Percentiles rank a stretch among this genome's conserved stretches.
Conservation (phyloP, 2,329 filamentous ascomycete species). For the Teratosphaeriaceae sp. region DNA sequence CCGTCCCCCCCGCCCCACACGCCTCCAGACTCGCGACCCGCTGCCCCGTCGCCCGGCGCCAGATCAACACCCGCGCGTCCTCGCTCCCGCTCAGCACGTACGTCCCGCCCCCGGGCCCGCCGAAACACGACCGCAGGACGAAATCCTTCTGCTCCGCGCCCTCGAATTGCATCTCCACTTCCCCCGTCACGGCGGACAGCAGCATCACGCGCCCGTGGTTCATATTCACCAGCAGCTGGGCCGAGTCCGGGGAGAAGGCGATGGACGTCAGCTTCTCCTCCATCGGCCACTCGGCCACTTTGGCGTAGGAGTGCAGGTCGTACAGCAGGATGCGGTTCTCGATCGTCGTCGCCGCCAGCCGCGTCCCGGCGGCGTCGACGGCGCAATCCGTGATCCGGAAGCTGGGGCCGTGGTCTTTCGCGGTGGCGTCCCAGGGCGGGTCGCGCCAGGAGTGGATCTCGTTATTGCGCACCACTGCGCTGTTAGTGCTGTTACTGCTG, state of each 20-base stretch:
- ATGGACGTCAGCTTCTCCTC: constrained; percentile 70
- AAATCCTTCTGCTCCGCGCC: constrained; percentile 70
- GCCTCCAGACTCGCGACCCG: constrained; percentile 70
- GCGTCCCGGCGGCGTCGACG: constrained; percentile 72
- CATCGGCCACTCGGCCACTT: constrained; percentile 67
- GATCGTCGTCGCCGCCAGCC: constrained; percentile 71
- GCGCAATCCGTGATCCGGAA: constrained; percentile 78
- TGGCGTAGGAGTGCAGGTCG: constrained; percentile 63
- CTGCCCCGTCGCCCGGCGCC: constrained; percentile 77
- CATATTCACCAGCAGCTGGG: constrained; percentile 74
- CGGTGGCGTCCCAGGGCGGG: constrained; percentile 48
- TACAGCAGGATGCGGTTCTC: constrained; percentile 70
- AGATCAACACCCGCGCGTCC: constrained; percentile 72
- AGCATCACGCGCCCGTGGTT: constrained; percentile 69
- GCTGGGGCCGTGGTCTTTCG: constrained; percentile 48
- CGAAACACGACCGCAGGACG: constrained; percentile 77
- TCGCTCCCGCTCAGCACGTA: constrained; percentile 91
- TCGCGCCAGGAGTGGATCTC: constrained; percentile 31
- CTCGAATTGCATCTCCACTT: constrained; percentile 66
- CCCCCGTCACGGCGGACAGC: constrained; percentile 66
- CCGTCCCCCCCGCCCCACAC: constrained; percentile 66
- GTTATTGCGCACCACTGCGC: constrained; percentile 21
- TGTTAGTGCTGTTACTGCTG: too few species aligned
- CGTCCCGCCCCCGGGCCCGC: constrained; percentile 83
- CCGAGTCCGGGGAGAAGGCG: constrained; percentile 73